Conservation (phyloP, 495 filamentous ascomycete species). For the Rhypophila decipiens region DNA sequence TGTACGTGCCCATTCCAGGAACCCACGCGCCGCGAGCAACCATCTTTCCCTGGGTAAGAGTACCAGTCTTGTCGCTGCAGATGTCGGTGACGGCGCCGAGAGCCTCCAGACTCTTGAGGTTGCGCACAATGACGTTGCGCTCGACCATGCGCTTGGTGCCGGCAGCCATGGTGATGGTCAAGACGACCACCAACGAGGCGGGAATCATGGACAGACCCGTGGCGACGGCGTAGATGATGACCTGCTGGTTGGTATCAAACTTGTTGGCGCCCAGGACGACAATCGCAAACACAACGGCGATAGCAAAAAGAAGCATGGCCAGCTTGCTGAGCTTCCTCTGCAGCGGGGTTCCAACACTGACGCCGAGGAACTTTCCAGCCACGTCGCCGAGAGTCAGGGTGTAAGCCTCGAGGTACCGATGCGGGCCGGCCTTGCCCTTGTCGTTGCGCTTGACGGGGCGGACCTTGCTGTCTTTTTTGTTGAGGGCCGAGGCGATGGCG, state of each 20-base stretch:
- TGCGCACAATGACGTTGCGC: constrained; percentile 67
- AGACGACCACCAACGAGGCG: constrained; percentile 60
- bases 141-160: constrained; percentile 72
- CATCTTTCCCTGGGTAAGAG: constrained; percentile 69
- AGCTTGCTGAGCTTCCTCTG: constrained; percentile 73
- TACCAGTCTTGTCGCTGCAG: constrained; percentile 83
- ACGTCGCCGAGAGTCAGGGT: constrained; percentile 59
- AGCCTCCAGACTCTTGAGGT: constrained; percentile 70
- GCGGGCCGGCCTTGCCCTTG: constrained; percentile 51
- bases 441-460: constrained; percentile 53
- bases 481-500: constrained; percentile 62
- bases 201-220: constrained; percentile 65
- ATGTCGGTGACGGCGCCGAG: constrained; percentile 82
- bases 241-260: constrained; percentile 65
- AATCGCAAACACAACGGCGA: constrained; percentile 67
- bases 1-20: constrained; percentile 53
- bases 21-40: constrained; percentile 77
- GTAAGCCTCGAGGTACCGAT: constrained; percentile 65
- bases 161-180: constrained; percentile 72
- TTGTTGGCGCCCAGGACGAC: constrained; percentile 74
- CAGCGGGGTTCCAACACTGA: constrained; percentile 70
- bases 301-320: constrained; percentile 66
- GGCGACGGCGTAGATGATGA: constrained; percentile 77
- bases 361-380: constrained; percentile 63
- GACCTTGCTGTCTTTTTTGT: constrained; percentile 53